Percentiles rank a stretch among this genome's conserved stretches.
These are phyloP conservation scores for Kandelia obovata DNA, from an alignment of 345 rosid species.

Conservation along the genomic window DNA sequence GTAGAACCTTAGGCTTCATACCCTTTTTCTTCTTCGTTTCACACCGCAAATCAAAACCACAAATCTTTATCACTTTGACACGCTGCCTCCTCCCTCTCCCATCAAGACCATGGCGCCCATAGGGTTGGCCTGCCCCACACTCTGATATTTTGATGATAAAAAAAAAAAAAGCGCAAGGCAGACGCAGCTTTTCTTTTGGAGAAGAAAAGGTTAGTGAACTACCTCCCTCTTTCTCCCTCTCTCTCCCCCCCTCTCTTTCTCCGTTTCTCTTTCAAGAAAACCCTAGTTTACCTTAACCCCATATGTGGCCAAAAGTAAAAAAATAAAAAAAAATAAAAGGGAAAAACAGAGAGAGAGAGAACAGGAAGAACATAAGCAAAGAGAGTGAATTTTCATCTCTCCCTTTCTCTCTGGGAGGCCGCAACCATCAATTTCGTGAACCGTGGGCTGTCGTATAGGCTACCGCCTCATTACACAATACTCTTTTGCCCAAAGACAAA, in stretches of 20 bases:
- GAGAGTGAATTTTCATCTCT: constrained; percentile 6
- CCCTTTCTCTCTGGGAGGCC: background rate
- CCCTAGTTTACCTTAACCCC: constrained; percentile 26
- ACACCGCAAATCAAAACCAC: constrained; percentile 33
- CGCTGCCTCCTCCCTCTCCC: background rate
- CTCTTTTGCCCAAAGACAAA: constrained; percentile 24
- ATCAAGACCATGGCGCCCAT: constrained; percentile 1
- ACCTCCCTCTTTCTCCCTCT: background rate
- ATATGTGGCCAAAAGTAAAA: background rate
- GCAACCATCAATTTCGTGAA: constrained; percentile 28
- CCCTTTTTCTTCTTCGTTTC: constrained; percentile 19
- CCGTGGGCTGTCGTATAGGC: constrained; percentile 19
- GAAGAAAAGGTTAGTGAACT: constrained; percentile 6
- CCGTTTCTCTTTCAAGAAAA: constrained; percentile 12
- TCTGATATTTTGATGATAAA: constrained; percentile 14
- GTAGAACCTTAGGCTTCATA: background rate
- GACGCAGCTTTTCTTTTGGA: constrained; percentile 17
- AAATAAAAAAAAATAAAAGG: background rate
- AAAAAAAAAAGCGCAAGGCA: constrained; percentile 12
- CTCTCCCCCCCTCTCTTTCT: background rate
- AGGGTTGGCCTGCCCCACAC: constrained; percentile 14
- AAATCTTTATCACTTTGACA: constrained; percentile 32
- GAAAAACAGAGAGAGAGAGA: background rate
- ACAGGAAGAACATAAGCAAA: background rate
- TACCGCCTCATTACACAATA: constrained; percentile 13